Percentiles rank a stretch among this genome's conserved stretches.
Evolutionary conservation across 2,329 filamentous ascomycete genomes (phyloP).

Genomic region (Claviceps sp.): DNA sequence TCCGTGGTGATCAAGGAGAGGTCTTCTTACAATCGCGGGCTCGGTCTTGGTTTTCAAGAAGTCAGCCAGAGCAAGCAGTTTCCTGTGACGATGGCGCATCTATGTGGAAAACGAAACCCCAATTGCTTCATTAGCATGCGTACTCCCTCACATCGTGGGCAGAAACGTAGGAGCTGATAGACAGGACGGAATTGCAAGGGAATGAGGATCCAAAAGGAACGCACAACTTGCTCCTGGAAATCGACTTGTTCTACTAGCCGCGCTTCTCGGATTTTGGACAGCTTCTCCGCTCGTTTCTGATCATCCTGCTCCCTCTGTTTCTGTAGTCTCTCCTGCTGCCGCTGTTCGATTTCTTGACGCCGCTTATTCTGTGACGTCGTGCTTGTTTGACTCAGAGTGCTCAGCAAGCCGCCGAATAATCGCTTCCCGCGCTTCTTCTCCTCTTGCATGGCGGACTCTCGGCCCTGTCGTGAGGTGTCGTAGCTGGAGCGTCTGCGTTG

Average conservation of each 20-base stretch:
- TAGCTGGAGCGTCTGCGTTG: conserved; percentile 5
- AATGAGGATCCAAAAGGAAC: not conserved
- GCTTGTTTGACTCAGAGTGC: conserved; percentile 61
- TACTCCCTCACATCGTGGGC: not conserved
- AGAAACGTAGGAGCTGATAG: not conserved
- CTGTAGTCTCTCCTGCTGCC: conserved; percentile 63
- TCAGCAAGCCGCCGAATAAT: conserved; percentile 72
- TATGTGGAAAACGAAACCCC: conserved; percentile 20
- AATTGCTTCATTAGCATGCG: too few relatives aligned
- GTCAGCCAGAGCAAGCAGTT: conserved; percentile 56
- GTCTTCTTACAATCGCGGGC: conserved; percentile 54
- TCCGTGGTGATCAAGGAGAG: not conserved
- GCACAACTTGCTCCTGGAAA: conserved; percentile 64
- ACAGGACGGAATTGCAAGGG: not conserved
- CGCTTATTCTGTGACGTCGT: conserved; percentile 50
- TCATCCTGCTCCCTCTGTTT: conserved; percentile 60
- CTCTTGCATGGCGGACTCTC: conserved; percentile 33
- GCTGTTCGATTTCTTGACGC: conserved; percentile 68
- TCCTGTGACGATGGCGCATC: conserved; percentile 64
- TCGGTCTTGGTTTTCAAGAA: conserved; percentile 59
- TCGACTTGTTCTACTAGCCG: conserved; percentile 57
- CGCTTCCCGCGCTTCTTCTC: conserved; percentile 77
- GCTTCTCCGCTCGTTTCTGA: conserved; percentile 49
- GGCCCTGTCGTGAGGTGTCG: conserved; percentile 8
- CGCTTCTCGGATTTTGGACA: conserved; percentile 45